These are phyloP conservation scores for Ophiocordyceps australis DNA, from an alignment of 2,329 filamentous ascomycete species.

Conservation along the genomic window DNA sequence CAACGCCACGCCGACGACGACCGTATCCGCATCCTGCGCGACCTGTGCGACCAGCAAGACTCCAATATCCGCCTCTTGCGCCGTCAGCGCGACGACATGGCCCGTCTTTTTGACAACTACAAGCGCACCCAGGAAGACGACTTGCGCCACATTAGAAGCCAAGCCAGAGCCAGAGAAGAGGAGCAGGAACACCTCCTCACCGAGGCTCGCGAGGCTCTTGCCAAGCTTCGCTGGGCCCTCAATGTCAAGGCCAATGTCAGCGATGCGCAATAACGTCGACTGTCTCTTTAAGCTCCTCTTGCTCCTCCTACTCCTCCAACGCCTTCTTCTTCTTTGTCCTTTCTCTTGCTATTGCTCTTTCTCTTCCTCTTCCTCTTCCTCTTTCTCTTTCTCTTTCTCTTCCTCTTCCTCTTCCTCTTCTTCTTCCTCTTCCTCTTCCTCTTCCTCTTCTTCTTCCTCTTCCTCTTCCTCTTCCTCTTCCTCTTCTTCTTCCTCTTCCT, in stretches of 20 bases:
- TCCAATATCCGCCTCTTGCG: slow-evolving; percentile 43
- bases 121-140: slow-evolving; percentile 44
- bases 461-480: background rate
- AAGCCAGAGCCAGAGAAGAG: slow-evolving; percentile 36
- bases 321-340: background rate
- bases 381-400: background rate
- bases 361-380: background rate
- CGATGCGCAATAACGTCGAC: slow-evolving; percentile 25
- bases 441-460: background rate
- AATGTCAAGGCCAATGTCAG: slow-evolving; percentile 44
- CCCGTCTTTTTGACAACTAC: slow-evolving; percentile 42
- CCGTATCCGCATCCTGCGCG: slow-evolving; percentile 44
- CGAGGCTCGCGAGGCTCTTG: slow-evolving; percentile 39
- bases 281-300: background rate
- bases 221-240: slow-evolving; percentile 57
- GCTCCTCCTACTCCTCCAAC: background rate
- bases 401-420: background rate
- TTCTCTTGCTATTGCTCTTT: background rate
- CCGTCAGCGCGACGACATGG: slow-evolving; percentile 44
- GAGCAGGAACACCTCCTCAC: slow-evolving; percentile 41
- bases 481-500: background rate
- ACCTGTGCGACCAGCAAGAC: slow-evolving; percentile 57
- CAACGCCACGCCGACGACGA: slow-evolving; percentile 41
- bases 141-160: slow-evolving; percentile 38
- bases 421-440: background rate